Percentiles rank a stretch among this genome's conserved stretches.
Evolutionary conservation across 305 asterid genomes (phyloP).

Genomic region (Solanum hybrid): DNA sequence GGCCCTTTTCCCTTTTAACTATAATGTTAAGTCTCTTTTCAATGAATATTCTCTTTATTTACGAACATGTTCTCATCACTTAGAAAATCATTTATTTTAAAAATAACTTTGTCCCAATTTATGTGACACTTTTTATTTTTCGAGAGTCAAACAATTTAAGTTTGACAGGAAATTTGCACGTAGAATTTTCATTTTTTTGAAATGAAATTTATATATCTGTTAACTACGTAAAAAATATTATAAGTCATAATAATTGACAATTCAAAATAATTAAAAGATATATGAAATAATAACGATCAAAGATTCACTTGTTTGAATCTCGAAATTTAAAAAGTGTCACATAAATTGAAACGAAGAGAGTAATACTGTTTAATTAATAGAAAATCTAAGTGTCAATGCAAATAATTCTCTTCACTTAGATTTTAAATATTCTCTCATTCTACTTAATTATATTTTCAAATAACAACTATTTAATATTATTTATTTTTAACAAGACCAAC

Average conservation of each 20-base stretch:
- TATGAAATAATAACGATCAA: not conserved
- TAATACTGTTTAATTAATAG: too few species aligned
- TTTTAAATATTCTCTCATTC: not conserved
- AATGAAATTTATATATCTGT: too few species aligned
- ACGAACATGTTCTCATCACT: not conserved
- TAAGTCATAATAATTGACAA: not conserved
- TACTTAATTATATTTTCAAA: too few species aligned
- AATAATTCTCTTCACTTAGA: not conserved
- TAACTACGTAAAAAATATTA: too few species aligned
- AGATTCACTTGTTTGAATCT: too few species aligned
- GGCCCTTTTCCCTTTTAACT: not conserved
- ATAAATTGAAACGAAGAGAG: too few species aligned
- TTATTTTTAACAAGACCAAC: too few species aligned
- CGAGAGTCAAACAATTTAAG: not conserved
- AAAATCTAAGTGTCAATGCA: not conserved
- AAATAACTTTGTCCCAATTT: too few species aligned
- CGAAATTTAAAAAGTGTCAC: accelerated
- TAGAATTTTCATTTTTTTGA: too few species aligned
- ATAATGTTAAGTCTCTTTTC: not conserved
- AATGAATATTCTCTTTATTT: not conserved
- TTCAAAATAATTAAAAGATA: too few species aligned
- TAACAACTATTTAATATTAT: not conserved
- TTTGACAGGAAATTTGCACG: not conserved
- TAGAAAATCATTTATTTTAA: not conserved
- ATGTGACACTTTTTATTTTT: too few species aligned